Conservation (phyloP, 805 yeast species). For the Nakazawaea holstii region DNA sequence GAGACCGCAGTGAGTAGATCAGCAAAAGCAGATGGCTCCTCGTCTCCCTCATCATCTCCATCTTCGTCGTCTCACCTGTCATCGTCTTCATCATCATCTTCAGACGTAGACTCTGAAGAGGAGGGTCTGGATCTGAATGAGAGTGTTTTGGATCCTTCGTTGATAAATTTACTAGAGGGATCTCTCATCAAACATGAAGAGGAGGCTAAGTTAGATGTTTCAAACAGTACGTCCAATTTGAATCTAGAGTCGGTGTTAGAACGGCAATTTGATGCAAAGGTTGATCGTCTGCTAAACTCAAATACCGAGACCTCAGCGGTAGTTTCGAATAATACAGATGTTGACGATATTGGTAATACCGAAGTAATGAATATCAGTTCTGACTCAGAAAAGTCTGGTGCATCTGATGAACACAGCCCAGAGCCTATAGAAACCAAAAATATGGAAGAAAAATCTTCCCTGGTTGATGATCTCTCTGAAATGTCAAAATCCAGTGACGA, state of each 20-base stretch:
- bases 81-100: neutral
- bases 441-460: too few species aligned
- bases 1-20: neutral
- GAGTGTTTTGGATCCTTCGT: slow-evolving; percentile 4
- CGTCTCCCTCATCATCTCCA: neutral
- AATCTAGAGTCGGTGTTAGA: neutral
- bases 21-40: neutral
- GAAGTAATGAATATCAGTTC: too few species aligned
- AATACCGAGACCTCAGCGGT: neutral
- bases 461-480: too few species aligned
- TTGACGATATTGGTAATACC: too few species aligned
- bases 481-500: too few species aligned
- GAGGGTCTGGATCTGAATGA: neutral
- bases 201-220: slow-evolving; percentile 1
- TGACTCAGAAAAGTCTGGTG: too few species aligned
- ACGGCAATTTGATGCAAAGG: too few species aligned
- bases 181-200: slow-evolving; percentile 9
- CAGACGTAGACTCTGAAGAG: neutral
- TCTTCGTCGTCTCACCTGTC: neutral
- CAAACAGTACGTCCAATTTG: neutral
- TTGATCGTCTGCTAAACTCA: neutral
- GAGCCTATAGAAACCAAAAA: too few species aligned
- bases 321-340: too few species aligned
- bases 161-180: slow-evolving; percentile 2
- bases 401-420: too few species aligned